Evolutionary conservation across 495 filamentous ascomycete genomes (phyloP).

Genomic region (Polyplosphaeria fusca): DNA sequence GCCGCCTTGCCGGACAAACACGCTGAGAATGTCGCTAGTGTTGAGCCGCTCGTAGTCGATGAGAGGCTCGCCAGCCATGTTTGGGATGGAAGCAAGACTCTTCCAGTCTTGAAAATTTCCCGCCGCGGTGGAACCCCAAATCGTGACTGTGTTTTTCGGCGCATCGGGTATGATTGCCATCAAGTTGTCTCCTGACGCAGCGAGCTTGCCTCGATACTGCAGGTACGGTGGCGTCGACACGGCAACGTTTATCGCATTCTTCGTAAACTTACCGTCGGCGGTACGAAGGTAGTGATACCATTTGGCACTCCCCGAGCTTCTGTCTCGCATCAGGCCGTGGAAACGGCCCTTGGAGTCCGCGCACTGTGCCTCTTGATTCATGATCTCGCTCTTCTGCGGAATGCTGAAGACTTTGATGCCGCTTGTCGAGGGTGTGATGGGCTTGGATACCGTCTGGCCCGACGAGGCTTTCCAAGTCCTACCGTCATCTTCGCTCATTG

Average conservation of each 20-base stretch:
- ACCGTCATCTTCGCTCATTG: conserved; percentile 17
- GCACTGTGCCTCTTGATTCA: conserved; percentile 22
- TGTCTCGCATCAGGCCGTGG: conserved; percentile 23
- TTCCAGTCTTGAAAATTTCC: conserved; percentile 19
- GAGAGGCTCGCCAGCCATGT: conserved; percentile 17
- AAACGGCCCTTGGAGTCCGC: conserved; percentile 15
- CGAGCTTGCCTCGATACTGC: conserved; percentile 11
- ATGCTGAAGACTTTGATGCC: conserved; percentile 20
- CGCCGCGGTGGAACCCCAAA: conserved; percentile 16
- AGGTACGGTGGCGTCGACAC: conserved; percentile 20
- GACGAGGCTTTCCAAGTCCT: conserved; percentile 11
- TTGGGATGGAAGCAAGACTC: conserved; percentile 15
- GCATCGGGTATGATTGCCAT: conserved; percentile 17
- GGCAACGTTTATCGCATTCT: conserved; percentile 19
- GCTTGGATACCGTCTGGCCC: conserved; percentile 10
- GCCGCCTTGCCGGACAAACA: conserved; percentile 22
- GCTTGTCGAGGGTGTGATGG: conserved; percentile 13
- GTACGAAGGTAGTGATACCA: conserved; percentile 21
- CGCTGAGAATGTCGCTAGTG: conserved; percentile 4
- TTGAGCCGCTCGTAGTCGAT: conserved; percentile 18
- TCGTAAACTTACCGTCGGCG: conserved; percentile 7
- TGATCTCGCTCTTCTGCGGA: conserved; percentile 21
- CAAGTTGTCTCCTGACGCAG: conserved; percentile 4
- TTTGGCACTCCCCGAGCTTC: conserved; percentile 12
- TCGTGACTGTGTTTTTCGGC: conserved; percentile 11